Evolutionary conservation across 2,329 filamentous ascomycete genomes (phyloP), one percentile per base, ranked within the genome.

Genomic region (Colletotrichum ledebouriae): DNA sequence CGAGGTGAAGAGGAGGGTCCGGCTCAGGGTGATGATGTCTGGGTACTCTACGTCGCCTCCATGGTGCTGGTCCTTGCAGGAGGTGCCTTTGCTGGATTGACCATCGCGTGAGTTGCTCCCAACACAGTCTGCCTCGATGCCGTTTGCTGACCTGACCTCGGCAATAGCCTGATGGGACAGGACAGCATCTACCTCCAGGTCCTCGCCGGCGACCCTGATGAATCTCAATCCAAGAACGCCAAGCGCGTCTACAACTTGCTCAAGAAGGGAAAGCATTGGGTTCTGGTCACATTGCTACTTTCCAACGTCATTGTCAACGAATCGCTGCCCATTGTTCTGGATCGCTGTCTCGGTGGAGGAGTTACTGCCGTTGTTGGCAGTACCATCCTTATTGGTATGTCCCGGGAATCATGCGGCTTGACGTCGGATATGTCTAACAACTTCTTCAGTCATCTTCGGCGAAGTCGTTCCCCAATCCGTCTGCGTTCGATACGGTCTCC

Each of bases 231-330:
- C 75, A 93, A 90, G 76, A 94, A 98, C 76, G 96, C 96, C 0
- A 88, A 87, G 64, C 91, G 89, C 71, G 96, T 99, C 11, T 86
- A 96, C 73, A 86, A 89, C 49, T 84, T 99, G 33, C 82, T 99
- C 63, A 89, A 93, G 72, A 92, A 88, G 74, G 96, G 96, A 74
- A 99, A 99, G 79, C 96, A 99, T 80, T 99, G 96, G 96, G 95
- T 99, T 20, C 84, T 99, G 65, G 96, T 99, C 61, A 98, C 96
- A 3, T 83, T 99, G 29, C 87, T 99, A 7, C 84, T 99, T 63
- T 94, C 94, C 78, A 99, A 99, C 78, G 96, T 99, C 76, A 97
- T 99, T 75, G 97, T 97, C 72, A 98, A 99, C 79, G 96, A 98
- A 81, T 97, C 95, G 2, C 85, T 98, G 13, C 96, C 96, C 33